A percentile compares a stretch with the other conserved stretches of the same genome.
phyloP scores from a whole-genome alignment of 306 rosid species.

The Mimosa bimucronata region DNA sequence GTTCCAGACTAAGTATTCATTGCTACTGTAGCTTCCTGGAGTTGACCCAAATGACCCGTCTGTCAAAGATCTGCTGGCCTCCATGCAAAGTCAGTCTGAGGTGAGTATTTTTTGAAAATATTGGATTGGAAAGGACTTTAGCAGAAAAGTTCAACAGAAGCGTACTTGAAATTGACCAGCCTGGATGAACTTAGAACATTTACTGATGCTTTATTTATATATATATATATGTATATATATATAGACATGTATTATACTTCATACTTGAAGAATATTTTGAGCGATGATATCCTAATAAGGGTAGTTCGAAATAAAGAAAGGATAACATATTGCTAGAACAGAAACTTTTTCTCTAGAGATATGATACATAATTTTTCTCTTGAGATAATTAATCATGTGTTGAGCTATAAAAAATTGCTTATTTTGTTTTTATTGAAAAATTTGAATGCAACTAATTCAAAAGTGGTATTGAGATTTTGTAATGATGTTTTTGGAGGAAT shows the following conservation, averaged over 20 bases:
- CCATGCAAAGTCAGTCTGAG: constrained; percentile 91
- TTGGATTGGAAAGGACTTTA: constrained; percentile 11
- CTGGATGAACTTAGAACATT: background rate
- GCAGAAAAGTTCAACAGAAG: constrained; percentile 7
- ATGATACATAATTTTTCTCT: background rate
- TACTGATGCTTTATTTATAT: background rate
- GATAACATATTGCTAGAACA: background rate
- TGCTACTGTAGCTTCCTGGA: constrained; percentile 90
- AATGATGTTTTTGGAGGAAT: background rate
- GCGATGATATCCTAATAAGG: background rate
- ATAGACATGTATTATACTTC: background rate
- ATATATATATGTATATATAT: background rate
- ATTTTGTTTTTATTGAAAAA: background rate
- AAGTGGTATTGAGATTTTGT: background rate
- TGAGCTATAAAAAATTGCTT: background rate
- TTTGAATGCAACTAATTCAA: background rate
- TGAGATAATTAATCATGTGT: background rate
- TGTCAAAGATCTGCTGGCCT: constrained; percentile 94
- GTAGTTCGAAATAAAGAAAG: background rate
- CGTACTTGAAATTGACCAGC: constrained; percentile 25
- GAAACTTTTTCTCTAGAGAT: background rate
- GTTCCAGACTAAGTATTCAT: constrained; percentile 29
- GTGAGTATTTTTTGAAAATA: constrained; percentile 32
- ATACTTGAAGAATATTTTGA: background rate
- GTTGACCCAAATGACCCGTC: constrained; percentile 97